A percentile compares a stretch with the other conserved stretches of the same genome.
Conservation (phyloP, 2,329 filamentous ascomycete species). For the Chaetomiaceae sp. region DNA sequence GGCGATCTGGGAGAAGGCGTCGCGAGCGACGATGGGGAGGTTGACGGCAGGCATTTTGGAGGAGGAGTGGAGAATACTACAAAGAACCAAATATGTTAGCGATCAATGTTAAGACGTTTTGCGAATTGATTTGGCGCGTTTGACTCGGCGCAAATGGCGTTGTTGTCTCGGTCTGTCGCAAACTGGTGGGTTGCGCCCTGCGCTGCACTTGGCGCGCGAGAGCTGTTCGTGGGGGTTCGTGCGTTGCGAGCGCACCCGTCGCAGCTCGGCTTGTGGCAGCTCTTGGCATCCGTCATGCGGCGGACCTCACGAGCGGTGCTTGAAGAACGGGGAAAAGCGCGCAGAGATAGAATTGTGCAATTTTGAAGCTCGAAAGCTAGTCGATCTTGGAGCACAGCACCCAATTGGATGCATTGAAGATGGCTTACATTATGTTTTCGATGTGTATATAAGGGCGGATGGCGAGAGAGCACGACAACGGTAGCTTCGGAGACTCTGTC, state of each 20-base stretch:
- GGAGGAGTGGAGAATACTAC: conserved; percentile 4
- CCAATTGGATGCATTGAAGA: conserved; percentile 6
- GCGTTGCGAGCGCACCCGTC: too few relatives aligned
- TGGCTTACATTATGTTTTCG: conserved; percentile 12
- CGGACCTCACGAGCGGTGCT: background rate
- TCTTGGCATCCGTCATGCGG: conserved; percentile 22
- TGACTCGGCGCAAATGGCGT: background rate
- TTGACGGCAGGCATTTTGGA: conserved; percentile 33
- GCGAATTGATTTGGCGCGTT: too few relatives aligned
- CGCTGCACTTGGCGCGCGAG: background rate
- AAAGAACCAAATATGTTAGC: conserved; percentile 4
- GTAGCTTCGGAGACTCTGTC: background rate
- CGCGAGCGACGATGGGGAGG: conserved; percentile 29
- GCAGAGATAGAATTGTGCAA: background rate
- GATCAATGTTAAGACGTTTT: background rate
- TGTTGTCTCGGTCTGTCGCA: background rate
- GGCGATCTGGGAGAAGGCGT: conserved; percentile 36
- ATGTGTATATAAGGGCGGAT: background rate
- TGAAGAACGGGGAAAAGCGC: background rate
- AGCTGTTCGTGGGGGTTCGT: too few relatives aligned
- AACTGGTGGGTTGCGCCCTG: background rate
- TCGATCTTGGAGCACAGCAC: background rate
- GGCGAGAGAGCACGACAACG: background rate
- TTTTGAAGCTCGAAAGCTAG: background rate
- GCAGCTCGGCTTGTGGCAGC: background rate